phyloP scores from a whole-genome alignment of 768 basidiomycete species.

The Mycena belliarum region DNA sequence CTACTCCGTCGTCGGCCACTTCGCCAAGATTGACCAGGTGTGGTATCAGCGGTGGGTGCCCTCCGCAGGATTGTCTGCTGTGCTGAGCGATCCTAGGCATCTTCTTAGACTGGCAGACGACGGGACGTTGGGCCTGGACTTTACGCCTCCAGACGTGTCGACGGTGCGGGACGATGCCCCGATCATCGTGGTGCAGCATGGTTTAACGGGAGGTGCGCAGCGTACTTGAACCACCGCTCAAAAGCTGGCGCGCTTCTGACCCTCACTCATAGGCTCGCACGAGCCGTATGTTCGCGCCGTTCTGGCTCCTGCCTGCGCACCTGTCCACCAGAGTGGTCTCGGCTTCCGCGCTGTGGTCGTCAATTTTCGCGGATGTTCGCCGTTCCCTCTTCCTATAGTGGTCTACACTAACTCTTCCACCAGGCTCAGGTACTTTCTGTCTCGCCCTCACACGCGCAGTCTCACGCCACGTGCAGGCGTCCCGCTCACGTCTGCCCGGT shows the following conservation, averaged over 20 bases:
- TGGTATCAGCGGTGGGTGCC: slow-evolving; percentile 39
- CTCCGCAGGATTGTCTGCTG: neutral
- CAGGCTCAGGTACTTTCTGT: slow-evolving; percentile 54
- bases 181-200: slow-evolving; percentile 59
- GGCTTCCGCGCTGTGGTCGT: slow-evolving; percentile 90
- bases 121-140: slow-evolving; percentile 68
- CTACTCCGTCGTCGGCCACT: slow-evolving; percentile 61
- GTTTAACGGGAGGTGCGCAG: slow-evolving; percentile 53
- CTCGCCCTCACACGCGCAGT: too few relatives aligned
- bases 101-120: slow-evolving; percentile 57
- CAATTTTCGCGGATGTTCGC: slow-evolving; percentile 90
- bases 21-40: slow-evolving; percentile 55
- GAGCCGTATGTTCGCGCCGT: slow-evolving; percentile 89
- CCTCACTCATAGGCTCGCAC: slow-evolving; percentile 67
- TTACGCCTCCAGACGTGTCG: slow-evolving; percentile 48
- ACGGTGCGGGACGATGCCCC: slow-evolving; percentile 43
- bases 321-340: slow-evolving; percentile 75
- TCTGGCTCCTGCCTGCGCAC: slow-evolving; percentile 68
- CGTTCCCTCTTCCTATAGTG: slow-evolving; percentile 5
- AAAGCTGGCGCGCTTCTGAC: neutral
- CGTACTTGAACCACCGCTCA: neutral
- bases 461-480: slow-evolving; percentile 41
- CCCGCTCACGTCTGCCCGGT: slow-evolving; percentile 76
- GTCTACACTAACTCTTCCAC: neutral
- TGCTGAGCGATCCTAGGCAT: slow-evolving; percentile 34